Conservation (phyloP, 2,329 filamentous ascomycete genomes). For the Pyrenophora teres region DNA sequence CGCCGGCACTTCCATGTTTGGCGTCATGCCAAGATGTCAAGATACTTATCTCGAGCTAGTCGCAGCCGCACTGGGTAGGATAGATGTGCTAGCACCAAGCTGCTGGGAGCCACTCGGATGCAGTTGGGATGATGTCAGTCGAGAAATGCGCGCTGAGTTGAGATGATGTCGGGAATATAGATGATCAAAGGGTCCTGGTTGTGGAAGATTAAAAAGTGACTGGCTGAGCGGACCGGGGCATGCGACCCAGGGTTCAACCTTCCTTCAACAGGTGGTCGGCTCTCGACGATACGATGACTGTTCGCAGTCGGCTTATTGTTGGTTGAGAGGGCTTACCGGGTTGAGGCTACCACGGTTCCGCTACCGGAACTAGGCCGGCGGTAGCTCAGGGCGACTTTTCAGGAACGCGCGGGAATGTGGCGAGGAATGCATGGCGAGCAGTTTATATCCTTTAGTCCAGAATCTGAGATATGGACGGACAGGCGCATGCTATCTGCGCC, state of each 20-base stretch:
- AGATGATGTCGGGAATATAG: neutral
- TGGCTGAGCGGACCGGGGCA: constrained; percentile 3
- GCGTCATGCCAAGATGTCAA: constrained; percentile 14
- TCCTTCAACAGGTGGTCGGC: too few relatives aligned
- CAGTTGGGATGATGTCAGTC: neutral
- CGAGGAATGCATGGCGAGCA: constrained; percentile 5
- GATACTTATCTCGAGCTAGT: constrained; percentile 6
- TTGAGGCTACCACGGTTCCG: constrained; percentile 9
- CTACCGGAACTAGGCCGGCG: constrained; percentile 9
- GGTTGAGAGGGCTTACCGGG: constrained; percentile 3
- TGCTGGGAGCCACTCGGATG: constrained; percentile 1
- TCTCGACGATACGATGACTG: constrained; percentile 6
- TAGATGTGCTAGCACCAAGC: neutral
- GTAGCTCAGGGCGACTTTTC: constrained; percentile 12
- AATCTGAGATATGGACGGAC: neutral
- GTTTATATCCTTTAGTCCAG: constrained; percentile 1
- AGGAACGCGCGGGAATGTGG: constrained; percentile 12
- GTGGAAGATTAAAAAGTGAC: neutral
- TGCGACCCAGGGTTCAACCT: neutral
- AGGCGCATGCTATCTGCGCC: neutral
- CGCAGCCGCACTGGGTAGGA: constrained; percentile 7
- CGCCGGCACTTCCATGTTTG: constrained; percentile 21
- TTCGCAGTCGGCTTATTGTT: constrained; percentile 5
- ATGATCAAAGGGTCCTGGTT: neutral
- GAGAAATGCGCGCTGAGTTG: neutral